Conservation (phyloP, 345 rosid genomes). For the Eutrema heterophyllum region DNA sequence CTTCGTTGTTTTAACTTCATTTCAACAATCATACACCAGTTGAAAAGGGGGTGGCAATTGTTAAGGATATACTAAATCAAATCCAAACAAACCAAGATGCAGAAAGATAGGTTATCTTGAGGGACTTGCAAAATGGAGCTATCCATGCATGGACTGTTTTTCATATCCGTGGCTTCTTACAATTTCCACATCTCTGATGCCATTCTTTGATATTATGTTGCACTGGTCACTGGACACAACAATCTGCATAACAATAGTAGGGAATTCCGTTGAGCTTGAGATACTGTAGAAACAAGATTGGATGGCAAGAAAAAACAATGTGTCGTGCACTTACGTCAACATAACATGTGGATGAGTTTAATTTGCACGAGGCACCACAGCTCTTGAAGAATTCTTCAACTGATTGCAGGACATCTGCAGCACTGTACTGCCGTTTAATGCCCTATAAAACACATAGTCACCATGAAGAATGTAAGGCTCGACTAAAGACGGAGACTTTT, state of each 20-base stretch:
- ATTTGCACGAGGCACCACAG: constrained; percentile 60
- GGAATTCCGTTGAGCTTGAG: constrained; percentile 25
- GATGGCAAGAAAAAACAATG: background rate
- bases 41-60: background rate
- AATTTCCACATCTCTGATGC: constrained; percentile 23
- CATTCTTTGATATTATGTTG: constrained; percentile 41
- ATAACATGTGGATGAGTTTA: constrained; percentile 50
- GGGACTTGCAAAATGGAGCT: constrained; percentile 31
- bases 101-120: constrained; percentile 40
- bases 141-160: constrained; percentile 20
- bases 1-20: no score
- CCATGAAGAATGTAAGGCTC: background rate
- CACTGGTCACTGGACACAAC: constrained; percentile 49
- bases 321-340: constrained; percentile 53
- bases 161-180: constrained; percentile 9
- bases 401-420: constrained; percentile 62
- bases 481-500: background rate
- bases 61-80: background rate
- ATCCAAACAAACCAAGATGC: constrained; percentile 41
- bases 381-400: constrained; percentile 53
- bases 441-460: constrained; percentile 38
- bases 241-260: constrained; percentile 39
- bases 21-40: background rate
- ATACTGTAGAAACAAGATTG: constrained; percentile 11
- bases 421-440: constrained; percentile 64